Conservation (phyloP, 345 rosid genomes). For the Linum usitatissimum region DNA sequence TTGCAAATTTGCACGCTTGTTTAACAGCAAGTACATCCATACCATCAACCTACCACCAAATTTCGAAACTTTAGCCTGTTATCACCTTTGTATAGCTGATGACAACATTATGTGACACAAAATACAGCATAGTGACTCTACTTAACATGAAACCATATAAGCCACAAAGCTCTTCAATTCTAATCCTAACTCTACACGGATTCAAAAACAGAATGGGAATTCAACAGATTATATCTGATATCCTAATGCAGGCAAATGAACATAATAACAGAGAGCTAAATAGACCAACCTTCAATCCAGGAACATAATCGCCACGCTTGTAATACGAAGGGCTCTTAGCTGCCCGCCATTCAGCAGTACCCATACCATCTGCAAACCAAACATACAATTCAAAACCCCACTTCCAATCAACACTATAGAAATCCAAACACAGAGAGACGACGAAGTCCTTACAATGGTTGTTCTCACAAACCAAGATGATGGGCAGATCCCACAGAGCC, state of each 20-base stretch:
- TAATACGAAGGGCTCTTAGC: conserved; percentile 85
- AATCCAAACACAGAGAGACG: neutral
- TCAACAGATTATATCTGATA: neutral
- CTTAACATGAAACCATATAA: neutral
- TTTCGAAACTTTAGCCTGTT: neutral
- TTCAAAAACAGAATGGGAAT: neutral
- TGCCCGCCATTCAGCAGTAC: conserved; percentile 98
- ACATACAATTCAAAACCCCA: conserved; percentile 5
- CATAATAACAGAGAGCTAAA: neutral
- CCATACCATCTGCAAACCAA: conserved; percentile 74
- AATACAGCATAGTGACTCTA: neutral
- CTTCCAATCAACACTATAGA: conserved; percentile 4
- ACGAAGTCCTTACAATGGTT: conserved; percentile 56
- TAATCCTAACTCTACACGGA: too few species aligned
- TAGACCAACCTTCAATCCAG: conserved; percentile 72
- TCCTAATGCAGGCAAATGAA: neutral
- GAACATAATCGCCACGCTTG: conserved; percentile 97
- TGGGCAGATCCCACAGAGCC: conserved; percentile 96
- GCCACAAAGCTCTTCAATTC: neutral
- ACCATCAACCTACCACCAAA: conserved; percentile 67
- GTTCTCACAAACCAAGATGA: conserved; percentile 87
- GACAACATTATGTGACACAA: neutral
- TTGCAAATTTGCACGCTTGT: conserved; percentile 93
- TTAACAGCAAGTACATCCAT: conserved; percentile 98
- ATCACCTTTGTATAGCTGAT: too few species aligned